Percentiles rank a stretch among this genome's conserved stretches.
phyloP scores from a whole-genome alignment of 2,329 filamentous ascomycete genomes.

The Cylindrodendrum hubeiense region DNA sequence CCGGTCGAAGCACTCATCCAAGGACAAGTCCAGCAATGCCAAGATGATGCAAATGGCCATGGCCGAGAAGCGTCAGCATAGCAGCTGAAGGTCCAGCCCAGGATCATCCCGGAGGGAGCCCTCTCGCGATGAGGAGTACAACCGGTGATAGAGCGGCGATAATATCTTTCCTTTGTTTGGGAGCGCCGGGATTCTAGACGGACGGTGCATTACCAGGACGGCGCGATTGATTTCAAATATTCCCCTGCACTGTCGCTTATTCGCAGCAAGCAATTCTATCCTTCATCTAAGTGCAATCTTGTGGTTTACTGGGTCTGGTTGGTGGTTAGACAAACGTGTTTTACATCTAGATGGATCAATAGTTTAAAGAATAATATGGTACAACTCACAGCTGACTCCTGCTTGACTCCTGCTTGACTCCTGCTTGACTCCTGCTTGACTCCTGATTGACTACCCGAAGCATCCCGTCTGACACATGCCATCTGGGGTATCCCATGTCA shows the following conservation, averaged over 20 bases:
- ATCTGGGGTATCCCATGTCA: too few species aligned
- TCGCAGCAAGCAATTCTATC: not conserved
- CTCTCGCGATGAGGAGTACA: constrained; percentile 3
- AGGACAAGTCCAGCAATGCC: not conserved
- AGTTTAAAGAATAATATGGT: not conserved
- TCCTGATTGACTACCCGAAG: too few species aligned
- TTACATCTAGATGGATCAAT: not conserved
- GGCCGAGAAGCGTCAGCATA: constrained; percentile 50
- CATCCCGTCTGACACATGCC: too few species aligned
- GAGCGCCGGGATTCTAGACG: constrained; percentile 8
- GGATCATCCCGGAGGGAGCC: constrained; percentile 47
- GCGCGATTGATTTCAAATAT: constrained; percentile 26
- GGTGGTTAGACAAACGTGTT: too few species aligned
- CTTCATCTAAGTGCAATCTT: not conserved
- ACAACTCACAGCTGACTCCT: too few species aligned
- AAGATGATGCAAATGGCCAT: constrained; percentile 19
- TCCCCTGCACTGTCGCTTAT: constrained; percentile 5
- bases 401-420: too few species aligned
- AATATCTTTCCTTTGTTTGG: constrained; percentile 12
- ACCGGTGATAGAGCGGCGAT: not conserved
- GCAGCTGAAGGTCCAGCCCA: constrained; percentile 53
- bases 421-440: too few species aligned
- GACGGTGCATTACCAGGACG: constrained; percentile 14
- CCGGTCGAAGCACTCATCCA: not conserved
- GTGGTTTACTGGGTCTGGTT: not conserved